phyloP scores from a whole-genome alignment of 148 eudicot genomes.

The Pharnaceum exiguum region DNA sequence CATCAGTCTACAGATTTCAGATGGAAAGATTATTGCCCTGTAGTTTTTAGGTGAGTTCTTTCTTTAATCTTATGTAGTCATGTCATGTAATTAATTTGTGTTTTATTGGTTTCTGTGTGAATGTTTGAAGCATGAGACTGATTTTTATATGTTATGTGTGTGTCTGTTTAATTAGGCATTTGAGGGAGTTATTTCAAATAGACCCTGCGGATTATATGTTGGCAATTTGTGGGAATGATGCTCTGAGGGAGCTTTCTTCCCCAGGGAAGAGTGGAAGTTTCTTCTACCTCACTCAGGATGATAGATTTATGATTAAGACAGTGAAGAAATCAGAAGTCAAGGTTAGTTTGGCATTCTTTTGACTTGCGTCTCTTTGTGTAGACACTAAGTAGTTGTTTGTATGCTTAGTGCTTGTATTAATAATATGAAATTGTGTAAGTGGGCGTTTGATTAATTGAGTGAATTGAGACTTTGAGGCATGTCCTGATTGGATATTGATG shows the following conservation, averaged over 20 bases:
- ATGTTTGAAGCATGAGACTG: conserved; percentile 2
- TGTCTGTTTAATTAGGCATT: conserved; percentile 58
- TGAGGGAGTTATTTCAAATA: conserved; percentile 83
- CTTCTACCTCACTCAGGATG: conserved; percentile 92
- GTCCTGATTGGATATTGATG: conserved; percentile 20
- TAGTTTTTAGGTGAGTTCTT: conserved; percentile 71
- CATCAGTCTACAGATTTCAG: conserved; percentile 83
- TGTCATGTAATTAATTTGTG: not conserved
- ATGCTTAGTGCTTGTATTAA: not conserved
- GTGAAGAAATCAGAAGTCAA: conserved; percentile 98
- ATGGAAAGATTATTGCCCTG: conserved; percentile 96
- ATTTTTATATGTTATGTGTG: conserved; percentile 1
- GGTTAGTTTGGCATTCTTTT: conserved; percentile 50
- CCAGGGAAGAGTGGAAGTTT: conserved; percentile 98
- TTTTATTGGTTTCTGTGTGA: not conserved
- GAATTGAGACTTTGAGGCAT: conserved; percentile 3
- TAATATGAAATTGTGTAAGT: conserved; percentile 15
- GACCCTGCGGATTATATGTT: conserved; percentile 97
- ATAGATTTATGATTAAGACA: conserved; percentile 92
- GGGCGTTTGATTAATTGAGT: conserved; percentile 7
- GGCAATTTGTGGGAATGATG: conserved; percentile 86
- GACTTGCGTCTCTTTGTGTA: conserved; percentile 6
- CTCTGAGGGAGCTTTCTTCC: conserved; percentile 90
- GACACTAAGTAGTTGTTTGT: not conserved
- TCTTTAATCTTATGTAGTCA: not conserved